Evolutionary conservation across 441 rosid genomes (phyloP).

Genomic region (Bocquillonia castaneifolia): DNA sequence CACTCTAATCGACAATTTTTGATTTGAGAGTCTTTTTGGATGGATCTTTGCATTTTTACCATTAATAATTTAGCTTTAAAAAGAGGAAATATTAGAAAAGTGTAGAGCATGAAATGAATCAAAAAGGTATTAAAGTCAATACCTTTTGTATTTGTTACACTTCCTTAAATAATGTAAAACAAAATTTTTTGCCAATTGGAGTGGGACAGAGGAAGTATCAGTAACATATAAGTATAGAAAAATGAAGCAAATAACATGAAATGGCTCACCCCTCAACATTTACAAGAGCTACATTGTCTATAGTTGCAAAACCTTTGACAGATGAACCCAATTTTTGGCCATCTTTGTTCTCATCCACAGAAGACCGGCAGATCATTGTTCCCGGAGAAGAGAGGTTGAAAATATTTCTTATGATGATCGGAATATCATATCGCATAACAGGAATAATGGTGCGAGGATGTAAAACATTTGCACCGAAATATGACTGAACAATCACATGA

Average conservation of each 20-base stretch:
- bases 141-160: too few relatives aligned
- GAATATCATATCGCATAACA: constrained; percentile 86
- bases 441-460: constrained; percentile 99
- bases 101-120: too few relatives aligned
- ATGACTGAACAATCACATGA: constrained; percentile 59
- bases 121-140: too few relatives aligned
- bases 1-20: too few relatives aligned
- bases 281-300: constrained; percentile 90
- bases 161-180: too few relatives aligned
- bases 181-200: too few relatives aligned
- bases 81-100: too few relatives aligned
- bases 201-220: not conserved
- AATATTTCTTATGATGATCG: constrained; percentile 85
- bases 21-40: too few relatives aligned
- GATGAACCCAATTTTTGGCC: constrained; percentile 42
- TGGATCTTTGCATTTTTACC: too few relatives aligned
- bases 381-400: constrained; percentile 89
- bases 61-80: too few relatives aligned
- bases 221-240: not conserved
- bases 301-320: constrained; percentile 92
- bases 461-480: constrained; percentile 94
- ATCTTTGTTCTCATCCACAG: constrained; percentile 45
- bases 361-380: constrained; percentile 66
- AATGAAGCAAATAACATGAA: constrained; percentile 19
- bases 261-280: constrained; percentile 91